A percentile compares a stretch with the other conserved stretches of the same genome.
phyloP scores from a whole-genome alignment of 2,329 filamentous ascomycete genomes.

The Diaporthe batatas region DNA sequence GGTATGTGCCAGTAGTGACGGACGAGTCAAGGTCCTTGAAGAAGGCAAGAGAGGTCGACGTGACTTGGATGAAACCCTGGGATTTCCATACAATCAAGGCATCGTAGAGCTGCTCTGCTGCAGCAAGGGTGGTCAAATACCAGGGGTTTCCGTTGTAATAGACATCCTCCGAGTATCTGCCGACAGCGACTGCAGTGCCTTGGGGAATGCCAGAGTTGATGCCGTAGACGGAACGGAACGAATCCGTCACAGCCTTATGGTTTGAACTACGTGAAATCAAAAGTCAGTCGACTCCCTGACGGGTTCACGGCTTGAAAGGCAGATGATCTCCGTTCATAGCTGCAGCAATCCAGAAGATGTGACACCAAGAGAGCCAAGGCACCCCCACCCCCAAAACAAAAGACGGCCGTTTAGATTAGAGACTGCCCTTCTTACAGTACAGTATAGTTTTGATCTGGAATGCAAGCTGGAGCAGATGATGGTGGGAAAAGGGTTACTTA shows the following conservation, averaged over 20 bases:
- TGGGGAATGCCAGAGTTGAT: constrained; percentile 76
- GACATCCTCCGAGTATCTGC: constrained; percentile 78
- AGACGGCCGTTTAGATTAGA: not conserved
- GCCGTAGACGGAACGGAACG: constrained; percentile 77
- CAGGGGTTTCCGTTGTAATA: constrained; percentile 87
- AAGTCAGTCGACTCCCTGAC: not conserved
- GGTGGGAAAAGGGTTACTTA: not conserved
- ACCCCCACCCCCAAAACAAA: not conserved
- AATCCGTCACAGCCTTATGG: constrained; percentile 81
- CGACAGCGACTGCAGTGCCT: constrained; percentile 72
- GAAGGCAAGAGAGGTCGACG: constrained; percentile 75
- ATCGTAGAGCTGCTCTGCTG: constrained; percentile 84
- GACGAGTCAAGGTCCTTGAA: constrained; percentile 75
- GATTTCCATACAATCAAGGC: constrained; percentile 79
- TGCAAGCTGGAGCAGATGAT: no score
- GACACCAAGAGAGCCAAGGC: not conserved
- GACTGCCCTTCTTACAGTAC: no score
- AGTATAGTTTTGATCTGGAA: not conserved
- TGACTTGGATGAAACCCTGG: constrained; percentile 74
- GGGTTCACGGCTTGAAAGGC: not conserved
- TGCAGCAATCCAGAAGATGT: not conserved
- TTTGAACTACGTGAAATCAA: constrained; percentile 62
- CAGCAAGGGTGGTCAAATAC: constrained; percentile 82
- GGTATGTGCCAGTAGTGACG: constrained; percentile 73
- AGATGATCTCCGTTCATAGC: not conserved